A percentile compares a stretch with the other conserved stretches of the same genome.
Evolutionary conservation across 2,329 filamentous ascomycete species (phyloP).

Genomic region (Huntiella abstrusa): DNA sequence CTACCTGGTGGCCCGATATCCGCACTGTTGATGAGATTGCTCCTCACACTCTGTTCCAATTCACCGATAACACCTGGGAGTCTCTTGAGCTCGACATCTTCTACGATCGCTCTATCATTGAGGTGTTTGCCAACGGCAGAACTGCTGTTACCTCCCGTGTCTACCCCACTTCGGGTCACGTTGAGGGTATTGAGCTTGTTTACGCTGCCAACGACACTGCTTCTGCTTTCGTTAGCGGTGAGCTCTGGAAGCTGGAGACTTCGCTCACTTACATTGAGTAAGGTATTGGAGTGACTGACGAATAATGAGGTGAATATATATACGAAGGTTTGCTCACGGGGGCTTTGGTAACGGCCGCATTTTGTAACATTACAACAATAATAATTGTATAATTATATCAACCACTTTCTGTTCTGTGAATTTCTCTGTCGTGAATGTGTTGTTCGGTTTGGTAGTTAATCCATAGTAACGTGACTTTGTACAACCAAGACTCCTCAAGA

Average conservation of each 20-base stretch:
- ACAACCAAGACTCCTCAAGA: no score
- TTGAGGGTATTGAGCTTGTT: conserved; percentile 11
- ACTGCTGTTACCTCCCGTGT: conserved; percentile 14
- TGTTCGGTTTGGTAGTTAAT: no score
- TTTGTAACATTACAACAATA: not conserved
- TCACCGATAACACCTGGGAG: conserved; percentile 10
- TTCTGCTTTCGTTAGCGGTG: conserved; percentile 6
- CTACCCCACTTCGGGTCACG: conserved; percentile 12
- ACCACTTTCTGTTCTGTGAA: no score
- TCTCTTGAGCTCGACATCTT: conserved; percentile 13
- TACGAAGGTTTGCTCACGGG: not conserved
- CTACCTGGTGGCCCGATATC: conserved; percentile 10
- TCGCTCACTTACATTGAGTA: conserved; percentile 4
- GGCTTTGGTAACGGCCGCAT: not conserved
- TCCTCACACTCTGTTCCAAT: conserved; percentile 10
- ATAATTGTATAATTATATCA: not conserved
- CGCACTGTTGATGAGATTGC: conserved; percentile 8
- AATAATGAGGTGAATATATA: not conserved
- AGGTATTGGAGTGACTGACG: not conserved
- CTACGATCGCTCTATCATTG: conserved; percentile 14
- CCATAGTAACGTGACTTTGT: no score
- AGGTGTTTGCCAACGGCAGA: conserved; percentile 14
- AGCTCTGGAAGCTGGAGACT: conserved; percentile 8
- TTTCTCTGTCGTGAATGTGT: no score
- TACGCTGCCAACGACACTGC: conserved; percentile 6